Evolutionary conservation across 352 stramenopile species (phyloP), one percentile per base, ranked within the genome.

Genomic region (Globisporangium middletonii): DNA sequence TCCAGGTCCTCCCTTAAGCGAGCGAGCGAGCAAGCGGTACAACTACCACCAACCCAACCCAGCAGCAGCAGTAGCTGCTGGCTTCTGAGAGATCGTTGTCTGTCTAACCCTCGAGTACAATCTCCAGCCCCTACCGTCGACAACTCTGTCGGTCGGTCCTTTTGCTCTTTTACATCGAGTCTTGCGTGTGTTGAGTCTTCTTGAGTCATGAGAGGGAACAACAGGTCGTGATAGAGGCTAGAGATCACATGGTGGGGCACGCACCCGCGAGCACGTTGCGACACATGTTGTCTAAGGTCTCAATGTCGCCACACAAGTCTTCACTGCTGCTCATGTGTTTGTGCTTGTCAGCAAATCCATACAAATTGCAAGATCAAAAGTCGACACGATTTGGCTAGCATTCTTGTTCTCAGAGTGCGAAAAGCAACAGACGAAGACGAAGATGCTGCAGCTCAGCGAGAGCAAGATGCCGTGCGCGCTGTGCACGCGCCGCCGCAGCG

Each of bases 381-480:
- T 35, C 30, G 30, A 35, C 30, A 35, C 30, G 30, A 35, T 35
- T 4, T 35, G 30, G 30, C 30, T 35, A 35, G 7, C 33, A 38
- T 38, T 46, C 11, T 7, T 23, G 18, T 46, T 19, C 41, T 46
- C 15, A 46, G 41, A 46, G 41, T 12, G 12, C 41, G 6, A 19
- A 9, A 46, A 46, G 37, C 41, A 46, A 23, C 41, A 46, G 23
- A 23, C 13, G 3, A 3, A 23, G 3, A 52, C 1, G 3, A 52
- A 38, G 15, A 52, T 30, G 28, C 47, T 56, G 55, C 15, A 18
- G 43, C 43, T 48, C 19, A 5, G 4, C 23, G 38, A 52, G 67
- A 59, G 65, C 27, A 75, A 69, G 45, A 68, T 55, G 58, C 73
- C 88, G 50, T 92, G 82, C 66, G 62, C 71, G 43, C 63, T 92